A percentile compares a stretch with the other conserved stretches of the same genome.
Conservation (phyloP, 2,329 filamentous ascomycete species). For the Monosporascus sp. region DNA sequence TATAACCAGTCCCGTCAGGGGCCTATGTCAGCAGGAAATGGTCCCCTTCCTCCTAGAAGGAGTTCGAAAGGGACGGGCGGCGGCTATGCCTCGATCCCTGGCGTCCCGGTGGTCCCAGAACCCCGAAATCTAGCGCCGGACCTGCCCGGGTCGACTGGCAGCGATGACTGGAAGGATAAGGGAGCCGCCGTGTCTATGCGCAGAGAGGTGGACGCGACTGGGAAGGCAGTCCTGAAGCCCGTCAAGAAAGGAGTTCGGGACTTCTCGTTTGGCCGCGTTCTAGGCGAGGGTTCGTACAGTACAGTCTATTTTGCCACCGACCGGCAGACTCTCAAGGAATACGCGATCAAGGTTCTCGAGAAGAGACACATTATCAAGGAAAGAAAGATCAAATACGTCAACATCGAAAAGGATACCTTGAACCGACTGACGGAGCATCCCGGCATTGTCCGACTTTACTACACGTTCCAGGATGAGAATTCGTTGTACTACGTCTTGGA, state of each 20-base stretch:
- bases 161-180: slow-evolving; percentile 92
- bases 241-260: slow-evolving; percentile 97
- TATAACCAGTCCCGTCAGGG: slow-evolving; percentile 59
- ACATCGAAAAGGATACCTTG: slow-evolving; percentile 97
- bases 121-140: slow-evolving; percentile 31
- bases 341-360: slow-evolving; percentile 96
- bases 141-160: slow-evolving; percentile 48
- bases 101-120: slow-evolving; percentile 33
- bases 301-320: slow-evolving; percentile 92
- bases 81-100: slow-evolving; percentile 42
- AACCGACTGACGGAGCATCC: slow-evolving; percentile 95
- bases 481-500: slow-evolving; percentile 97
- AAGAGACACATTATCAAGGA: slow-evolving; percentile 99
- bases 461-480: slow-evolving; percentile 95
- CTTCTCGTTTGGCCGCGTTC: slow-evolving; percentile 84
- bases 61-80: slow-evolving; percentile 68
- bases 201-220: slow-evolving; percentile 79
- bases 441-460: slow-evolving; percentile 92
- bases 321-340: slow-evolving; percentile 88
- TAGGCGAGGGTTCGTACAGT: slow-evolving; percentile 97
- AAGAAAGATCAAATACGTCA: slow-evolving; percentile 99
- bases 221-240: slow-evolving; percentile 72
- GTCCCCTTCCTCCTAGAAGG: slow-evolving; percentile 66
- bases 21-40: slow-evolving; percentile 44
- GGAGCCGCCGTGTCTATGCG: slow-evolving; percentile 82